Base-by-base conservation (phyloP, 2,329 filamentous ascomycete species). In the Neofusicoccum kwambonambiense region DNA sequence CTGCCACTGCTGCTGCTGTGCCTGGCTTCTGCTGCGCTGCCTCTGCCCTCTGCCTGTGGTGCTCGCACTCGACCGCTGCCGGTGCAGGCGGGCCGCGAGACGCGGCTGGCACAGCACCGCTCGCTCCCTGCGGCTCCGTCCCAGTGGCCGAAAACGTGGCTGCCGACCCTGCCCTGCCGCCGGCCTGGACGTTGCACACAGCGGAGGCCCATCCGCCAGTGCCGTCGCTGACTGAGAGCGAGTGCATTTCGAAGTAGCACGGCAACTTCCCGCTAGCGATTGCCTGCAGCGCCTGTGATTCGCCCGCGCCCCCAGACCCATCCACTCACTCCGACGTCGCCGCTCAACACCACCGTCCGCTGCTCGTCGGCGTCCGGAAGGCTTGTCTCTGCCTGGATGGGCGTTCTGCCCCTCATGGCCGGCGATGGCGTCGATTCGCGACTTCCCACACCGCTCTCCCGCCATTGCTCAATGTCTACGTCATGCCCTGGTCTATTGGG, bases 381-480 rank as follows among this genome's bases (percentile, higher is more conserved):
- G 35, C 56, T 15, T 1, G 22, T 22, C 22, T 19, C 17, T 27
- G 11, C 31, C n/a, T 35, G 3, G 47, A 47, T 60, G 56, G 56
- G 6, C 42, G 9, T 3, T 5, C 3, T 22, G n/a, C 8, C 54
- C 39, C 13, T 22, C 22, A 12, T 51, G 9, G 27, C 27, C 22
- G 56, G 17, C 12, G n/a, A 12, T 47, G 42, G 27, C 31, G 56
- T 47, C 42, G 15, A 17, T 45, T 45, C 5, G 13, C 27, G 17
- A 44, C 12, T 17, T n/a, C 11, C 52, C 22, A 15, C 35, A 7
- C 41, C n/a, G n/a, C 15, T 22, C 17, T 34, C 19, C 13, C 4
- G 41, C 13, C 13, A 64, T 64, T 57, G 62, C 62, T 50, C 41
- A 64, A 64, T 49, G 13, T 19, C 34, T 41, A 64, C 62, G 62